phyloP scores from a whole-genome alignment of 2,329 filamentous ascomycete genomes.

The Furcasterigmium sp. region DNA sequence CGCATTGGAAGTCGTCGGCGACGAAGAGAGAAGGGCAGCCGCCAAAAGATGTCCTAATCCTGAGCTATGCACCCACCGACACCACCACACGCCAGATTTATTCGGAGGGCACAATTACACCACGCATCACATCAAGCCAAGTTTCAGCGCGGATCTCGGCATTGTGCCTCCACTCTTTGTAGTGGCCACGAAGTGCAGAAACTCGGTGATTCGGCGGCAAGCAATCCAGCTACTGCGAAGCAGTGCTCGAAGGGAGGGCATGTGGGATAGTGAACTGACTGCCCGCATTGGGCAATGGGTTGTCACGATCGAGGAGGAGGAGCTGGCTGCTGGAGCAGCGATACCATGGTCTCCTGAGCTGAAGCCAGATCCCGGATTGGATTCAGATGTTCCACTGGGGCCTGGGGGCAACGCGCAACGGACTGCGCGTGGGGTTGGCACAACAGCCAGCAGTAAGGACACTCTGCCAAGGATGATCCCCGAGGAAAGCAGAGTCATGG shows the following conservation, averaged over 20 bases:
- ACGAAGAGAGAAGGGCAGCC: conserved; percentile 47
- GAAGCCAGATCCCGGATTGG: conserved; percentile 14
- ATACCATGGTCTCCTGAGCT: conserved; percentile 15
- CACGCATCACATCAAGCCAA: conserved; percentile 50
- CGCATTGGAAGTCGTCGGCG: conserved; percentile 53
- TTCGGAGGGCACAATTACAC: conserved; percentile 37
- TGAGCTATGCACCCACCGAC: conserved; percentile 35
- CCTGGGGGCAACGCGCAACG: conserved; percentile 40
- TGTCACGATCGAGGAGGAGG: conserved; percentile 47
- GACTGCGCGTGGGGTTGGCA: conserved; percentile 21
- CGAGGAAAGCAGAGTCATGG: conserved; percentile 50
- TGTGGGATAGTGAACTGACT: conserved; percentile 62
- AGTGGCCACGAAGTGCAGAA: conserved; percentile 61
- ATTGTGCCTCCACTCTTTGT: conserved; percentile 61
- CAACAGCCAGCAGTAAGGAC: conserved; percentile 12
- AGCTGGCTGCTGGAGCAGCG: conserved; percentile 20
- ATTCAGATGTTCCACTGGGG: conserved; percentile 24
- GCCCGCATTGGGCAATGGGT: conserved; percentile 52
- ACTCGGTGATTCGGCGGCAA: conserved; percentile 49
- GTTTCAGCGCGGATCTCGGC: conserved; percentile 59
- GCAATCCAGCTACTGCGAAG: conserved; percentile 57
- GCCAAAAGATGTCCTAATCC: conserved; percentile 39
- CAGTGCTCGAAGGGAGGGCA: conserved; percentile 58
- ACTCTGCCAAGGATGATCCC: conserved; percentile 33
- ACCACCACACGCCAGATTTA: conserved; percentile 24